Conservation (phyloP, 2,329 filamentous ascomycete species). For the Fusarium chaquense region DNA sequence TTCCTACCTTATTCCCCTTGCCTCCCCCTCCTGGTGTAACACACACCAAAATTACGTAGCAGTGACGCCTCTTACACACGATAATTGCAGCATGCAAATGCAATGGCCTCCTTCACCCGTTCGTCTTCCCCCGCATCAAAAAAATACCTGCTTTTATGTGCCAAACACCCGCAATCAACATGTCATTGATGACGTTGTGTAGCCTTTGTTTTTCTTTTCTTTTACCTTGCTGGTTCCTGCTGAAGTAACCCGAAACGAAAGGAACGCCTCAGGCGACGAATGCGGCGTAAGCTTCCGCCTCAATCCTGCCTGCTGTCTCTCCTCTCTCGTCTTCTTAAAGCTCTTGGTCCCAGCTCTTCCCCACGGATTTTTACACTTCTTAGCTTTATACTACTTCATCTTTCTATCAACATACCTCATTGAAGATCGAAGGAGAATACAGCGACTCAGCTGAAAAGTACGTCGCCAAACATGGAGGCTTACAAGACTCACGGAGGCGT, state of each 20-base stretch:
- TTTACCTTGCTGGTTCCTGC: not conserved
- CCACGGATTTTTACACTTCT: not conserved
- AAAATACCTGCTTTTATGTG: slow-evolving; percentile 40
- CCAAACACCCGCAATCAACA: slow-evolving; percentile 37
- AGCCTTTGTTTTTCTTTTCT: slow-evolving; percentile 10
- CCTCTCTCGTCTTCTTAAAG: slow-evolving; percentile 25
- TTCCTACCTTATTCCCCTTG: not conserved
- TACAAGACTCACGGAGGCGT: slow-evolving; percentile 36
- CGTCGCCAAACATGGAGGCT: slow-evolving; percentile 32
- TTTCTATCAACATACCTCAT: not conserved
- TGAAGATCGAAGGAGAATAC: not conserved
- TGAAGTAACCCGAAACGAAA: slow-evolving; percentile 1
- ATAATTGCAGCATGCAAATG: slow-evolving; percentile 1
- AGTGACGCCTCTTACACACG: slow-evolving; percentile 40
- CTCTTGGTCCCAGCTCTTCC: slow-evolving; percentile 3
- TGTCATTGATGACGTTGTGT: slow-evolving; percentile 48
- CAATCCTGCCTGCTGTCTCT: not conserved
- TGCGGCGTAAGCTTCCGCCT: slow-evolving; percentile 29
- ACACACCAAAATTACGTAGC: slow-evolving; percentile 41
- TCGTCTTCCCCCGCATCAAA: slow-evolving; percentile 33
- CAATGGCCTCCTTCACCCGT: slow-evolving; percentile 3
- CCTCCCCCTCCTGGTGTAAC: slow-evolving; percentile 5
- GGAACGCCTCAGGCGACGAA: slow-evolving; percentile 28
- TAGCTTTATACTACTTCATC: slow-evolving; percentile 5
- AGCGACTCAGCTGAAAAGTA: not conserved